Base-by-base conservation (phyloP, 306 rosid species). In the Vachellia pachyceras region DNA sequence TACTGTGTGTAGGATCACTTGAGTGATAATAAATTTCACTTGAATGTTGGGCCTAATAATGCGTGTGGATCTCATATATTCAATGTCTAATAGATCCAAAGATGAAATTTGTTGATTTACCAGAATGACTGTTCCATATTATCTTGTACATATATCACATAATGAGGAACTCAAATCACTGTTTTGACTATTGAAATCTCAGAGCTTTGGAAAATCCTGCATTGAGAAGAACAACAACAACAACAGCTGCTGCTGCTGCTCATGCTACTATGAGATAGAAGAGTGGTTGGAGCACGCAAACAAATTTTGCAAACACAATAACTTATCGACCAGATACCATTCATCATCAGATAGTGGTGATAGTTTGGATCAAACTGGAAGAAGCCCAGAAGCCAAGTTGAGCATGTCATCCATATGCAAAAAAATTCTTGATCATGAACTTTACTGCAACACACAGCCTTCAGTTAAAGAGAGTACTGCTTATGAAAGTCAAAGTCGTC, bases 251-350 rank as follows among this genome's bases (percentile, higher is more conserved):
- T 60, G 33, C 74, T 35, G 22, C 11, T 72, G 79, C 20, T 60
- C 39, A 66, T 74, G 92, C 77, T 68, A 72, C 66, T 77, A 69
- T 60, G 87, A 86, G 45, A 77, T 80, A 77, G 85, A 88, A 77
- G 92, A 89, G 71, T 81, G 89, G 85, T 61, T 87, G 77, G 90
- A 89, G 77, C 82, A 86, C 36, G 84, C 85, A 49, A 80, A 76
- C 23, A 88, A 40, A 47, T 72, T 69, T 77, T 79, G 87, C 72
- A 81, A 44, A 54, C 12, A 76, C 33, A 78, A 79, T 72, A 36
- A 75, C 64, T 75, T 78, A 41, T 69, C 60, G 12, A 67, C 49
- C 68, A 67, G 81, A 79, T 40, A 35, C 61, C 73, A 29, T 18
- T 36, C 18, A 41, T 46, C 65, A 75, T 41, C 76, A 73, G 75